Evolutionary conservation across 371 early-diverging fungal genomes (phyloP).

Genomic region (Circinella umbellata): DNA sequence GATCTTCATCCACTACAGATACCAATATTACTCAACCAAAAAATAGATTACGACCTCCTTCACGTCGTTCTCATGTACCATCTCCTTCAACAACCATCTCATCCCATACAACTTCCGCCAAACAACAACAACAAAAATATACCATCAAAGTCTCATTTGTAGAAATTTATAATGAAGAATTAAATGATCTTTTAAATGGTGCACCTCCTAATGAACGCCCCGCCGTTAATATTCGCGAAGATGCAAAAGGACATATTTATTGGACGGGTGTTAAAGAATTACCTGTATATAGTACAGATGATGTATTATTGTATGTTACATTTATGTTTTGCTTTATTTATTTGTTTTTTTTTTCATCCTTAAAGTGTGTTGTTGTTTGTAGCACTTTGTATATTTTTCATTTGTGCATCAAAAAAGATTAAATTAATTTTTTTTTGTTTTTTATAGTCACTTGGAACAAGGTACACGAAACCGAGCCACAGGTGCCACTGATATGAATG

Average conservation of each 20-base stretch:
- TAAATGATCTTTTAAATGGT: slow-evolving; percentile 79
- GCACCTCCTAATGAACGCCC: slow-evolving; percentile 62
- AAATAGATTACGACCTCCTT: slow-evolving; percentile 22
- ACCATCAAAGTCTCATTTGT: slow-evolving; percentile 74
- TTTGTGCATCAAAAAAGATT: neutral
- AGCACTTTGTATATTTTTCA: too few relatives aligned
- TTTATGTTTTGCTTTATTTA: neutral
- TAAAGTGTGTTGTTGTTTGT: too few relatives aligned
- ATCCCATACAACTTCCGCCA: neutral
- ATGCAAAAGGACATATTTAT: slow-evolving; percentile 87
- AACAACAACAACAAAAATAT: slow-evolving; percentile 32
- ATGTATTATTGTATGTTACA: slow-evolving; percentile 70
- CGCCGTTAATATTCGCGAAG: slow-evolving; percentile 88
- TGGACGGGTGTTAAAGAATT: slow-evolving; percentile 92
- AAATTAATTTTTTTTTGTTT: neutral
- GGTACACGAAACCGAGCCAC: slow-evolving; percentile 90
- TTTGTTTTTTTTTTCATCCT: neutral
- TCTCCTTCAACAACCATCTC: neutral
- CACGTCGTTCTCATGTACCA: slow-evolving; percentile 16
- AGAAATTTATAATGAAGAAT: slow-evolving; percentile 98
- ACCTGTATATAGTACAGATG: slow-evolving; percentile 74
- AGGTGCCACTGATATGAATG: slow-evolving; percentile 97
- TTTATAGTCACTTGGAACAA: slow-evolving; percentile 67
- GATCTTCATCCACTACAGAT: slow-evolving; percentile 23
- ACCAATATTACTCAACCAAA: slow-evolving; percentile 11